Conservation (phyloP, 1,284 basidiomycete genomes). For the Moesziomyces sp. region DNA sequence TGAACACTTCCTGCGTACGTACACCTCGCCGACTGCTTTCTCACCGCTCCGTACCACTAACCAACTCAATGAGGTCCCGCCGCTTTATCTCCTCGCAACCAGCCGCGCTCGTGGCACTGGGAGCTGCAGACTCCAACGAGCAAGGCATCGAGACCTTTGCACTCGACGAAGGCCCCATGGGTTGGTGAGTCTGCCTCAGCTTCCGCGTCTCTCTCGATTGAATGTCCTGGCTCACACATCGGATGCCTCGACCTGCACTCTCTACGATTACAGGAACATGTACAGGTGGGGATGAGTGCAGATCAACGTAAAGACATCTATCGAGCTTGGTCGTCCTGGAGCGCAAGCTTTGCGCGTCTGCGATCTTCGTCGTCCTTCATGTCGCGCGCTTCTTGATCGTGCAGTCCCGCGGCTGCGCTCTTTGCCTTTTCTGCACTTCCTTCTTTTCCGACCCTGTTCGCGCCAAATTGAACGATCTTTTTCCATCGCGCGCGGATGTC, state of each 20-base stretch:
- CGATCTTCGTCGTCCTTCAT: conserved; percentile 46
- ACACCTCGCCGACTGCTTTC: not conserved
- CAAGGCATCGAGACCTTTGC: conserved; percentile 30
- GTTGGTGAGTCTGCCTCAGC: conserved; percentile 34
- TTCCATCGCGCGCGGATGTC: conserved; percentile 51
- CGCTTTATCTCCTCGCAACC: no score
- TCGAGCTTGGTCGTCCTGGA: conserved; percentile 23
- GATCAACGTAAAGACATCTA: not conserved
- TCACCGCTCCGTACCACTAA: no score
- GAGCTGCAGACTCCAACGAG: conserved; percentile 38
- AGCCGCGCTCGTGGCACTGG: conserved; percentile 43
- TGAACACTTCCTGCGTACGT: conserved; percentile 54
- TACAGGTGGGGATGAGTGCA: conserved; percentile 47
- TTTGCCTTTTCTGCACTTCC: conserved; percentile 47
- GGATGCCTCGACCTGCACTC: not conserved
- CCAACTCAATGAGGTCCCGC: not conserved
- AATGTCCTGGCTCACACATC: not conserved
- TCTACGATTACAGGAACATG: conserved; percentile 54
- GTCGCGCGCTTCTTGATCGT: conserved; percentile 43
- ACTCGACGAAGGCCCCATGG: conserved; percentile 46
- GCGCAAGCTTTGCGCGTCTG: conserved; percentile 27
- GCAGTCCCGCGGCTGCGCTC: conserved; percentile 46
- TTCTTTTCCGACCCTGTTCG: conserved; percentile 31
- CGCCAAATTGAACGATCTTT: conserved; percentile 43
- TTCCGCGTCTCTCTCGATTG: no score